These are phyloP conservation scores for Ramaria sp. DNA, from an alignment of 768 basidiomycete genomes.

Conservation along the genomic window DNA sequence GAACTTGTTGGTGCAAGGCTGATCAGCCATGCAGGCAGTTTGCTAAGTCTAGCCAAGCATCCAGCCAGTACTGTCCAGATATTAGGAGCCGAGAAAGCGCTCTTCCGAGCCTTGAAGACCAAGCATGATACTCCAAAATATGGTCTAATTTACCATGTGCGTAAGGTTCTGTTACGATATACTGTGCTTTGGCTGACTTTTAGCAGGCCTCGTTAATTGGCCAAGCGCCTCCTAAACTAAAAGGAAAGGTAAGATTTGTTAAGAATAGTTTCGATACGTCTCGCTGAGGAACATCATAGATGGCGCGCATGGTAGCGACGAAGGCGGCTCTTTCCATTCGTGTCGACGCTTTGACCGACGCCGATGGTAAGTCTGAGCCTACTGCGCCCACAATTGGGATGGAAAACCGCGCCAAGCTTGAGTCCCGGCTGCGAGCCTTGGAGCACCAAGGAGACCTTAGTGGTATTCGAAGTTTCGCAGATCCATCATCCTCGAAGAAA, in stretches of 20 bases:
- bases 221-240: constrained; percentile 94
- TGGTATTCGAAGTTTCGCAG: constrained; percentile 55
- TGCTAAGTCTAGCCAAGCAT: constrained; percentile 62
- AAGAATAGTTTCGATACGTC: neutral
- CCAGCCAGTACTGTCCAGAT: constrained; percentile 74
- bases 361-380: constrained; percentile 80
- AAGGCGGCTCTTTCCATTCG: constrained; percentile 96
- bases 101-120: constrained; percentile 68
- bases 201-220: constrained; percentile 85
- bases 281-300: constrained; percentile 32
- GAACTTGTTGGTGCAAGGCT: constrained; percentile 68
- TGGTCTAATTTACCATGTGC: constrained; percentile 95
- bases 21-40: constrained; percentile 64
- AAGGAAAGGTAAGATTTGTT: constrained; percentile 65
- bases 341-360: constrained; percentile 91
- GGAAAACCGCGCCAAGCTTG: constrained; percentile 90
- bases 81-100: constrained; percentile 65
- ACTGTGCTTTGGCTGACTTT: constrained; percentile 6
- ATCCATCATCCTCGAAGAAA: constrained; percentile 41
- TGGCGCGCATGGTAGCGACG: constrained; percentile 99
- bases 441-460: constrained; percentile 73
- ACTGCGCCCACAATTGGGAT: constrained; percentile 80
- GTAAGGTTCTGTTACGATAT: constrained; percentile 15
- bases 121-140: constrained; percentile 98
- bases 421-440: constrained; percentile 81